phyloP scores from a whole-genome alignment of 2,329 filamentous ascomycete species.

The Colletotrichum liaoningense region DNA sequence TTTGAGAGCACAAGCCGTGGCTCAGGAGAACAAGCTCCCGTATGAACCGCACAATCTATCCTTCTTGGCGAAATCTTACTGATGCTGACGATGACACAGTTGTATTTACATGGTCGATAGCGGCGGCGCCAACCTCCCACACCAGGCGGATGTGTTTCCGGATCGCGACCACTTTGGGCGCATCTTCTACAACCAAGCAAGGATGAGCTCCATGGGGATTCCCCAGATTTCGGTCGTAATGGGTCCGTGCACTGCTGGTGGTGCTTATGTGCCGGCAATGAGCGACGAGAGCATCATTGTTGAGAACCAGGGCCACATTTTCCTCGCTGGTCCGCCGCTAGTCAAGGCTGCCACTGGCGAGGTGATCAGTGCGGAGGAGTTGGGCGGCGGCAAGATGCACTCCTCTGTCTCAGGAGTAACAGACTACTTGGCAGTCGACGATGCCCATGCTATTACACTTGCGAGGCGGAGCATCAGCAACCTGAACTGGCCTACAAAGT shows the following conservation, averaged over 20 bases:
- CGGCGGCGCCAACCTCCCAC: conserved; percentile 92
- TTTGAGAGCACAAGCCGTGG: conserved; percentile 89
- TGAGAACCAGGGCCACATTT: conserved; percentile 95
- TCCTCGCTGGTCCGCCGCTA: conserved; percentile 91
- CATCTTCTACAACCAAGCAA: conserved; percentile 98
- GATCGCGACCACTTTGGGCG: conserved; percentile 95
- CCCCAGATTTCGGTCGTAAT: conserved; percentile 96
- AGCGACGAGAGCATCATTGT: conserved; percentile 98
- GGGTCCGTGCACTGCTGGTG: conserved; percentile 96
- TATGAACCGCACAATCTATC: conserved; percentile 48
- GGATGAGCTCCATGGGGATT: conserved; percentile 89
- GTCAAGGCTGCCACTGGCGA: conserved; percentile 98
- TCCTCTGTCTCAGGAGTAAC: conserved; percentile 92
- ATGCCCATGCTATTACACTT: conserved; percentile 89
- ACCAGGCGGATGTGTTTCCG: conserved; percentile 96
- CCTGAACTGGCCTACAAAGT: conserved; percentile 82
- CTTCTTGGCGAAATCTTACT: background rate
- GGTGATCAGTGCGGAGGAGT: conserved; percentile 87
- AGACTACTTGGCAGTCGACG: conserved; percentile 94
- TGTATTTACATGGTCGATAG: conserved; percentile 98
- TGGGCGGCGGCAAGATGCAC: conserved; percentile 91
- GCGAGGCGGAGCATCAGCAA: conserved; percentile 87
- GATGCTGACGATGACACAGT: conserved; percentile 45
- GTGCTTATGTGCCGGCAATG: conserved; percentile 97
- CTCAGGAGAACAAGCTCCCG: conserved; percentile 84